Conservation (phyloP, 768 basidiomycete genomes). For the Termitomyces sp. region DNA sequence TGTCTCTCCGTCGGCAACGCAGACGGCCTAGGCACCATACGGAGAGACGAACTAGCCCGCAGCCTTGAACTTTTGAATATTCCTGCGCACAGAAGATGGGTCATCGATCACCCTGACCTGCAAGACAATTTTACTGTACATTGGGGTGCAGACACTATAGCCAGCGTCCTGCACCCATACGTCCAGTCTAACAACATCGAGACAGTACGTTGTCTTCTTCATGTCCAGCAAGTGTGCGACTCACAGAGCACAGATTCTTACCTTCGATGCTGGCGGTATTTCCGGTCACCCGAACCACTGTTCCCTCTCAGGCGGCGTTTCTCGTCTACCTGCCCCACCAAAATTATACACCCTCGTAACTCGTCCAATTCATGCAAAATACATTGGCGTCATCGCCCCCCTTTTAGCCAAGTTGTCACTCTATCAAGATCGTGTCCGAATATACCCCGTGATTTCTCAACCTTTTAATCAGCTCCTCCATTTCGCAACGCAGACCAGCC, state of each 20-base stretch:
- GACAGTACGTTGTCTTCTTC: slow-evolving; percentile 39
- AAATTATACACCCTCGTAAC: slow-evolving; percentile 59
- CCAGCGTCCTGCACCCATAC: slow-evolving; percentile 53
- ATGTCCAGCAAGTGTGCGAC: slow-evolving; percentile 2
- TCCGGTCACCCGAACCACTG: slow-evolving; percentile 87
- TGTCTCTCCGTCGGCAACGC: slow-evolving; percentile 81
- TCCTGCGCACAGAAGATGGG: slow-evolving; percentile 42
- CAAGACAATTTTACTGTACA: slow-evolving; percentile 65
- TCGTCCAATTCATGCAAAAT: slow-evolving; percentile 54
- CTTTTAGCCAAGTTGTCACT: slow-evolving; percentile 45
- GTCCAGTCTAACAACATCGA: slow-evolving; percentile 55
- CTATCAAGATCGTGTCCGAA: slow-evolving; percentile 7
- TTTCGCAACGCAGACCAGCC: background rate
- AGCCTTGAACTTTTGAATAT: slow-evolving; percentile 73
- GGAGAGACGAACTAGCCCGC: slow-evolving; percentile 52
- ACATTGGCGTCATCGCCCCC: slow-evolving; percentile 50
- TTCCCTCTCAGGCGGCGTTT: slow-evolving; percentile 57
- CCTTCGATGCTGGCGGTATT: slow-evolving; percentile 74
- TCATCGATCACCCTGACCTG: slow-evolving; percentile 65
- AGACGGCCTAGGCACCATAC: slow-evolving; percentile 62
- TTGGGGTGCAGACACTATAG: slow-evolving; percentile 64
- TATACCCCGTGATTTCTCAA: background rate
- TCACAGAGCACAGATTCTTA: slow-evolving; percentile 57
- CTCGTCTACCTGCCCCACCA: slow-evolving; percentile 34
- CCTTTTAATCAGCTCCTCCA: background rate